Evolutionary conservation across 371 early-diverging fungal species (phyloP), one percentile per base, ranked within the genome.

Genomic region (Dinochytrium kinnereticum): DNA sequence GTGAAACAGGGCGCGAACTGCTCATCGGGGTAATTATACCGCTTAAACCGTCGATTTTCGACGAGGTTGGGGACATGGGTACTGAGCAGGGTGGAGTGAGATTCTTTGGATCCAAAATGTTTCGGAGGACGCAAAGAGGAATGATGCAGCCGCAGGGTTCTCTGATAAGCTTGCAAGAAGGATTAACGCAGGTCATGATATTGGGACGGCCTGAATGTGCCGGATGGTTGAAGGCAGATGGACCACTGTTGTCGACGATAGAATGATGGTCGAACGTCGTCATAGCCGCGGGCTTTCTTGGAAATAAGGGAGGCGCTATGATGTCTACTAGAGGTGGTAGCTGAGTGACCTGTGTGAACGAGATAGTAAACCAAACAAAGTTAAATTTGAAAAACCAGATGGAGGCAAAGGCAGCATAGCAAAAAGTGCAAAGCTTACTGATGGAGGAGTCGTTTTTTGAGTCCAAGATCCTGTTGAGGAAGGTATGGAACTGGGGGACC

Each of bases 61-160:
- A 44, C 13, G 21, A 10, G 49, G 49, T 13, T 21, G 61, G 34
- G 3, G 31, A 31, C 2, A 26, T 26, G 24, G 61, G 36, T 7
- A 36, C 37, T 15, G 61, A 31, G 30, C 10, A 7, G 24, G 61
- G 61, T 34, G 61, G 61, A 33, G 61, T 61, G 30, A 61, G n/a
- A 24, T 37, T 26, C 13, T 28, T 33, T 30, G 34, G 30, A 7
- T 61, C 34, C 10, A 61, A 24, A 5, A 61, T 26, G 30, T 30
- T 7, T 10, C 61, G 30, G 15, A 61, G 30, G 15, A 33, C 30
- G 34, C 61, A 61, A 5, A 61, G 10, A 15, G 61, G 61, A 26
- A 61, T 61, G 61, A 61, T 61, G 61, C 61, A 61, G 5, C 61
- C 61, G 61, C 61, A 61, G 3, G 61, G 61, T 34, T 61, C 61